phyloP scores from a whole-genome alignment of 2,329 filamentous ascomycete genomes.

The Talaromyces marneffei region DNA sequence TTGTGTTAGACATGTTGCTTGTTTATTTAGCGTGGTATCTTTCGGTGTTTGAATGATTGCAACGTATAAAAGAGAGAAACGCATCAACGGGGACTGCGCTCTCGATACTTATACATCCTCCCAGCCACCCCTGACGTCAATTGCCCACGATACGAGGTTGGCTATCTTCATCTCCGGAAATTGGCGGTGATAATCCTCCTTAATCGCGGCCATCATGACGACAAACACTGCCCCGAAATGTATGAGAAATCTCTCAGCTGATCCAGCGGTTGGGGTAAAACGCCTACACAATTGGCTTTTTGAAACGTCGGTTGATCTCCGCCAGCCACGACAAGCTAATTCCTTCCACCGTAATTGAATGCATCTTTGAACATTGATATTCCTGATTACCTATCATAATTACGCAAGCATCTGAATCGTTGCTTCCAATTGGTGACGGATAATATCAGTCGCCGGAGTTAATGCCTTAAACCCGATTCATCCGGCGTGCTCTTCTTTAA shows the following conservation, averaged over 20 bases:
- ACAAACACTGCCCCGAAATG: no score
- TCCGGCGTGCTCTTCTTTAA: neutral
- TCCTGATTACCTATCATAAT: no score
- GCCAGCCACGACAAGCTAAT: no score
- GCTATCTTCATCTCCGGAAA: neutral
- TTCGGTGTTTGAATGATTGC: neutral
- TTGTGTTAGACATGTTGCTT: conserved; percentile 1
- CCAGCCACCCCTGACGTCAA: neutral
- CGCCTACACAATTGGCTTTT: no score
- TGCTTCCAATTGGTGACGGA: no score
- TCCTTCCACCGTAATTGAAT: no score
- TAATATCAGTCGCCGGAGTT: neutral
- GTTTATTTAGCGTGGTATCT: neutral
- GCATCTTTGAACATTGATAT: no score
- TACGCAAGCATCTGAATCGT: no score
- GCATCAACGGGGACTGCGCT: neutral
- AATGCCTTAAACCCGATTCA: neutral
- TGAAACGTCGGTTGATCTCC: no score
- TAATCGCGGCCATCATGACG: neutral
- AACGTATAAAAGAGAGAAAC: neutral
- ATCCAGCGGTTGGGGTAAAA: no score
- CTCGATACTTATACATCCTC: neutral
- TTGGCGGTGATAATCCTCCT: neutral
- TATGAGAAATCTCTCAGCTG: no score
- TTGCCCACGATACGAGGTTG: neutral